Evolutionary conservation across 176 grass and related monocot species (phyloP).

Genomic region (Avena sativa): DNA sequence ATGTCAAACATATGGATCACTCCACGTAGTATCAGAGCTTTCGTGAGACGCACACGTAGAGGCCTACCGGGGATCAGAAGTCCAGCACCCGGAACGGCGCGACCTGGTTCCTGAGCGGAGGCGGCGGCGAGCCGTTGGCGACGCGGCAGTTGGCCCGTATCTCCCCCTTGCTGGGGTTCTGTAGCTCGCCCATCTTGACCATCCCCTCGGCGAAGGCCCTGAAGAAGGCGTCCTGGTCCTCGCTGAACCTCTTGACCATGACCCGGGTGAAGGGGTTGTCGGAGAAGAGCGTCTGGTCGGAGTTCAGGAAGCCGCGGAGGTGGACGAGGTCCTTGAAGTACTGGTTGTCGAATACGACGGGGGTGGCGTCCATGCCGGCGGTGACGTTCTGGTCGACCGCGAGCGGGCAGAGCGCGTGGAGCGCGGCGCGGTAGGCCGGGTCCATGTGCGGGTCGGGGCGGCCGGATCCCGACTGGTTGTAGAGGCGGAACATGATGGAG

Average conservation of each 20-base stretch:
- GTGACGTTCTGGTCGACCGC: constrained; percentile 70
- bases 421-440: constrained; percentile 45
- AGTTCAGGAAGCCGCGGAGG: constrained; percentile 87
- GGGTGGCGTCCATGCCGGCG: constrained; percentile 73
- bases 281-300: constrained; percentile 92
- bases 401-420: constrained; percentile 65
- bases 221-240: constrained; percentile 77
- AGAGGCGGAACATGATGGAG: constrained; percentile 90
- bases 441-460: constrained; percentile 90
- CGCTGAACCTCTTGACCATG: constrained; percentile 54
- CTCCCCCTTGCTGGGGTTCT: constrained; percentile 75
- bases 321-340: constrained; percentile 92
- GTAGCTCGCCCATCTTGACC: constrained; percentile 89
- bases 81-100: constrained; percentile 9
- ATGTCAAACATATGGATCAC: constrained; percentile 16
- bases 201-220: constrained; percentile 78
- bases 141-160: constrained; percentile 79
- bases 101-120: neutral
- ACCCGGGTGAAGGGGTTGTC: constrained; percentile 53
- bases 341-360: constrained; percentile 81
- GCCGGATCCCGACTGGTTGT: constrained; percentile 90
- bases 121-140: constrained; percentile 53
- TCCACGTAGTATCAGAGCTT: neutral
- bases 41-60: constrained; percentile 12
- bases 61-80: constrained; percentile 38